Base-by-base conservation (phyloP, 805 yeast species). In the Starmerella kuoi region DNA sequence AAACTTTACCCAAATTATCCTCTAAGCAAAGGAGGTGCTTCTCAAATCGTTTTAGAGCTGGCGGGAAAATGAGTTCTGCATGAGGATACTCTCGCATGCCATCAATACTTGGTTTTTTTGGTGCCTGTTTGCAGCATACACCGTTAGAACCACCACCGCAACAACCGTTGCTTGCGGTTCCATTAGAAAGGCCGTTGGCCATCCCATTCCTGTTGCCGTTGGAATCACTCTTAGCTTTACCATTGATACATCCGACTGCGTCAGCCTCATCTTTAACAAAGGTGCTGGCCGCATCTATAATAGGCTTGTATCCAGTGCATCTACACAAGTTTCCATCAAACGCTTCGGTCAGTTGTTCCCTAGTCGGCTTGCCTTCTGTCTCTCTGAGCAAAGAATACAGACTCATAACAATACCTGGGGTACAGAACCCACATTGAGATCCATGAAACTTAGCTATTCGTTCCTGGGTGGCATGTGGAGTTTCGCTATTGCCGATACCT, bases 321-420 rank as follows among this genome's bases (percentile, higher is more conserved):
- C 73, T 53, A 51, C 73, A 68, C 35, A 68, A 54, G 39, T 68
- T 68, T 5, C 73, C 72, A 46, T 68, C 73, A 32, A 69, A 59
- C 2, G 72, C 66, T 43, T 68, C 73, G 27, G 60, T 53, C 5
- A 68, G 58, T 37, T 65, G 63, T 37, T 65, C 64, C 37, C 62
- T 59, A 1, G 66, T 55, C 5, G 65, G 66, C 11, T 47, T 48
- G 22, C 68, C 67, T 8, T 62, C 57, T 23, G 64, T 58, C 26
- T 65, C 58, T 26, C 73, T 56, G 21, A 68, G 50, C 38, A 68
- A 51, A 1, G 70, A 61, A 40, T 68, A 68, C 38, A 68, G 48
- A 30, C 69, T 64, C 73, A 68, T 68, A 8, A 68, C 70, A 38
- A 68, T 68, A 5, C 73, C 73, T 1, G 73, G 73, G 5, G 73